A percentile compares a stretch with the other conserved stretches of the same genome.
Conservation (phyloP, 176 grass and related monocot species). For the Luzula sylvatica region DNA sequence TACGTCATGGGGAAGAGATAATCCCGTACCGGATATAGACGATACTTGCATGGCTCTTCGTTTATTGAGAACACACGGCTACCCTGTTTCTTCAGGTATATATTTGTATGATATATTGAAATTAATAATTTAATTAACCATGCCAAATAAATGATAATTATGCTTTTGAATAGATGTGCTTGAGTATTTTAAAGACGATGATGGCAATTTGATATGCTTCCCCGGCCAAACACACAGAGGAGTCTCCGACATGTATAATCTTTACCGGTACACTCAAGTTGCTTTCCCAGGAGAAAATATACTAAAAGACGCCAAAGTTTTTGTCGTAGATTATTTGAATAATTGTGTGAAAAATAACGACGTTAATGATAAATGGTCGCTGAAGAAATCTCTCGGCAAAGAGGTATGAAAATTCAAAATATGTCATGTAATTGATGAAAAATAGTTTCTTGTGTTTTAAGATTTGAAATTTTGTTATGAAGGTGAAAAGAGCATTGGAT, state of each 20-base stretch:
- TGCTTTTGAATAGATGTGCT: conserved; percentile 18
- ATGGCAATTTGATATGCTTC: conserved; percentile 28
- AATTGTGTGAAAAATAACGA: conserved; percentile 20
- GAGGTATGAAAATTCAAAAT: conserved; percentile 15
- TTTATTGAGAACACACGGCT: conserved; percentile 36
- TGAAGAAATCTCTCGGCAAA: conserved; percentile 28
- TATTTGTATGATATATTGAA: background rate
- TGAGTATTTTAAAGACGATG: conserved; percentile 29
- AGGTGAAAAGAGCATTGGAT: conserved; percentile 14
- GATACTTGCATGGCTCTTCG: conserved; percentile 53
- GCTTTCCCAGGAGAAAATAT: conserved; percentile 29
- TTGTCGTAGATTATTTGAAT: conserved; percentile 11
- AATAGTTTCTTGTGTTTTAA: background rate
- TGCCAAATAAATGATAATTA: background rate
- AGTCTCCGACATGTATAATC: conserved; percentile 27
- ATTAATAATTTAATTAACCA: background rate
- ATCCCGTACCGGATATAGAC: conserved; percentile 26
- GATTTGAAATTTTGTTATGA: background rate
- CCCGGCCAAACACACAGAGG: conserved; percentile 18
- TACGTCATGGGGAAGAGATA: background rate
- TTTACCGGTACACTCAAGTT: conserved; percentile 27
- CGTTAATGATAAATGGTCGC: conserved; percentile 23
- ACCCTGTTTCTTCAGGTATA: conserved; percentile 33
- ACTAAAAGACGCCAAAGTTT: conserved; percentile 24
- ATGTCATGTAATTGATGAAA: background rate